These are phyloP conservation scores for Hypomyces rosellus DNA, from an alignment of 2,329 filamentous ascomycete species.

Conservation along the genomic window DNA sequence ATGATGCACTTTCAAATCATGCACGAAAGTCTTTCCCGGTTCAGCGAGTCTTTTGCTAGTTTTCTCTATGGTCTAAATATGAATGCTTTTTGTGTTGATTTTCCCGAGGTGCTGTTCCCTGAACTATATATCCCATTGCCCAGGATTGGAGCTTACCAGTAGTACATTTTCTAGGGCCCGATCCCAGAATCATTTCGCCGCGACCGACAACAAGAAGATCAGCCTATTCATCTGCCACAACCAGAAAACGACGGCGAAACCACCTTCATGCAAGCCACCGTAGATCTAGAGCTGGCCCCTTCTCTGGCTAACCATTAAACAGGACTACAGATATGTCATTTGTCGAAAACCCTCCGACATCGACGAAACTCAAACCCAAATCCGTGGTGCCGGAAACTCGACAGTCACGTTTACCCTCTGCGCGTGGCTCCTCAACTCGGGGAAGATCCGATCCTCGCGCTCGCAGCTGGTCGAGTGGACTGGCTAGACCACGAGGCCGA, in stretches of 20 bases:
- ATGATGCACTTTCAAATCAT: slow-evolving; percentile 91
- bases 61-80: slow-evolving; percentile 97
- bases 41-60: slow-evolving; percentile 91
- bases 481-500: slow-evolving; percentile 40
- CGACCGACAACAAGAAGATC: slow-evolving; percentile 53
- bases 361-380: slow-evolving; percentile 43
- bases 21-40: slow-evolving; percentile 88
- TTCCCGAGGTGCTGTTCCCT: slow-evolving; percentile 63
- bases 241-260: slow-evolving; percentile 56
- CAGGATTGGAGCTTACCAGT: neutral
- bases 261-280: slow-evolving; percentile 67
- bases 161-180: slow-evolving; percentile 57
- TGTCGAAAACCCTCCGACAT: slow-evolving; percentile 70
- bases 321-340: slow-evolving; percentile 91
- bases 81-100: slow-evolving; percentile 98
- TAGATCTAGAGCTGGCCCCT: neutral
- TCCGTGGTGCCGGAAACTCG: slow-evolving; percentile 37
- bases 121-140: neutral
- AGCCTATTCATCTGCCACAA: slow-evolving; percentile 22
- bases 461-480: slow-evolving; percentile 38
- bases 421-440: slow-evolving; percentile 33
- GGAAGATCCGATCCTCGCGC: slow-evolving; percentile 22
- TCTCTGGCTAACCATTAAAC: slow-evolving; percentile 12
- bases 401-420: slow-evolving; percentile 42
- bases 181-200: slow-evolving; percentile 75